Evolutionary conservation across 2,329 filamentous ascomycete species (phyloP).

Genomic region (Aspergillus luchuensis): DNA sequence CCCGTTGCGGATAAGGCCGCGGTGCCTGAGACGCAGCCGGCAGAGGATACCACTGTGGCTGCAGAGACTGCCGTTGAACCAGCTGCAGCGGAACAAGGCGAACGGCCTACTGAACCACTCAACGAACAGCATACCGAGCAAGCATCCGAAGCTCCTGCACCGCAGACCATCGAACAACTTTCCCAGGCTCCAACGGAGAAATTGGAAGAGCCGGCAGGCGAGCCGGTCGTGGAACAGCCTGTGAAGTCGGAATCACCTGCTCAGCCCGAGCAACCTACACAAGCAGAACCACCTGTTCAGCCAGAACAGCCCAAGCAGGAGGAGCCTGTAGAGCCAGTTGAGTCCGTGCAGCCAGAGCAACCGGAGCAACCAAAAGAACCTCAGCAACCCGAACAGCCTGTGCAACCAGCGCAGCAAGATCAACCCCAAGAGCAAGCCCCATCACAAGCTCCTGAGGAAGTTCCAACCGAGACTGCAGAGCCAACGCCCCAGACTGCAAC

Average conservation of each 20-base stretch:
- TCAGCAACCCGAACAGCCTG: neutral
- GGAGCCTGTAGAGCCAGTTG: neutral
- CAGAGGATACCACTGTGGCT: neutral
- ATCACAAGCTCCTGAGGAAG: neutral
- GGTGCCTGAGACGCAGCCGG: neutral
- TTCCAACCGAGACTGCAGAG: neutral
- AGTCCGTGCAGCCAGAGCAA: neutral
- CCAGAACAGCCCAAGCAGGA: neutral
- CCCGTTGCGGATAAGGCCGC: neutral
- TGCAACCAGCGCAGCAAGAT: neutral
- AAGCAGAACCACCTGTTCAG: neutral
- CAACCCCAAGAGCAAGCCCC: neutral
- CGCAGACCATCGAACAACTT: neutral
- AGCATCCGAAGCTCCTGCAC: neutral
- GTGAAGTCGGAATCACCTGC: neutral
- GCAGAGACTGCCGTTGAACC: neutral
- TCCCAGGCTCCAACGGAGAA: neutral
- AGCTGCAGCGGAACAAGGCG: neutral
- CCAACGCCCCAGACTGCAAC: neutral
- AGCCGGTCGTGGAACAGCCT: neutral
- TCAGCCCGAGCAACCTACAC: neutral
- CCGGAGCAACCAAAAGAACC: neutral
- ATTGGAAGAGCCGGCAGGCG: neutral
- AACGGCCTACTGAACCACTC: neutral
- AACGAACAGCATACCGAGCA: conserved; percentile 9